Base-by-base conservation (phyloP, 1,284 basidiomycete genomes). In the Neolentinus lepideus region DNA sequence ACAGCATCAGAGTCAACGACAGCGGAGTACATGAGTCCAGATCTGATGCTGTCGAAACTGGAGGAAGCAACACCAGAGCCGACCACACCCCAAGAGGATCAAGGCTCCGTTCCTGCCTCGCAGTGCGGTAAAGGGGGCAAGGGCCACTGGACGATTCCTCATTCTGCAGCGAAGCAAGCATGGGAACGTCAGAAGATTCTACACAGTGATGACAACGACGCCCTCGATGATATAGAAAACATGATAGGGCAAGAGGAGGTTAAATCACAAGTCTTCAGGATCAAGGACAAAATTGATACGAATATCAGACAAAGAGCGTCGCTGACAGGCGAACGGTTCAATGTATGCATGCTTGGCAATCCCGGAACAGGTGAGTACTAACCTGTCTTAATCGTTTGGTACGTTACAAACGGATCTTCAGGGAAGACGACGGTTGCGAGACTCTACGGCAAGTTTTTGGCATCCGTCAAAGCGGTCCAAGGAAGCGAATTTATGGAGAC, bases 351-450 rank as follows among this genome's bases (percentile, higher is more conserved):
- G 14, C 71, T 83, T 0, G 83, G 81, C 8, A 84, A 84, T 61
- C 82, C 81, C 3, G 81, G 82, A n/a, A 84, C 82, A 61, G 81
- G 82, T 80, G 46, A 36, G 66, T n/a, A n/a, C n/a, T n/a, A n/a
- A n/a, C n/a, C n/a, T n/a, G n/a, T n/a, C n/a, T n/a, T n/a, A n/a
- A n/a, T n/a, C n/a, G n/a, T n/a, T n/a, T n/a, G n/a, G n/a, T n/a
- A n/a, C n/a, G n/a, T n/a, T n/a, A n/a, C n/a, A n/a, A n/a, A n/a
- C n/a, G n/a, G n/a, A n/a, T n/a, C n/a, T n/a, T n/a, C n/a, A 86
- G 85, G 85, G 0, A 87, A 87, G 70, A 87, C 85, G 0, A 87
- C 84, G 0, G 74, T 88, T 12, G 85, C 84, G 2, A 69, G 85
- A 21, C 73, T 77, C n/a, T 88, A 85, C 59, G 81, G 79, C 0